Conservation (phyloP, 352 stramenopile genomes). For the Phytopythium chamaehyphon region DNA sequence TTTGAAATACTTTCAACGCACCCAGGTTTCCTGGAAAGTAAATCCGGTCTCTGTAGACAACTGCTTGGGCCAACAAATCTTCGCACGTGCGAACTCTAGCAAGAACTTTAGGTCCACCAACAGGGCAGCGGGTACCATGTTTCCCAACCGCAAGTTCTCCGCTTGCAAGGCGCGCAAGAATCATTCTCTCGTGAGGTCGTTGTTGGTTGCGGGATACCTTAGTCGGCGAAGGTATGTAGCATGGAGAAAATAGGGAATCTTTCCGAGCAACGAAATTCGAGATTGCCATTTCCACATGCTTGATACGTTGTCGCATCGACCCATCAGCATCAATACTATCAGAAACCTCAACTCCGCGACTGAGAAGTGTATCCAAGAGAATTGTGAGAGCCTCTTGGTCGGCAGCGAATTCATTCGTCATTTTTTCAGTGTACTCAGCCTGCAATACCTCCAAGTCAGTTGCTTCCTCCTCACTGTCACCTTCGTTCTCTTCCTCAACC, state of each 20-base stretch:
- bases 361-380: slow-evolving; percentile 27
- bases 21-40: slow-evolving; percentile 39
- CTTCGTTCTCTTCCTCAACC: slow-evolving; percentile 11
- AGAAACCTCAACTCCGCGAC: slow-evolving; percentile 30
- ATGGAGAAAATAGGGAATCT: slow-evolving; percentile 41
- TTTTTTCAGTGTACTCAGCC: slow-evolving; percentile 35
- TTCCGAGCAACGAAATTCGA: slow-evolving; percentile 29
- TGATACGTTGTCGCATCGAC: slow-evolving; percentile 32
- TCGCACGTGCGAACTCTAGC: slow-evolving; percentile 3
- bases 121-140: slow-evolving; percentile 38
- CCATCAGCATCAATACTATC: slow-evolving; percentile 18
- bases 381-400: slow-evolving; percentile 36
- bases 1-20: background rate
- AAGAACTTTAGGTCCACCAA: slow-evolving; percentile 17
- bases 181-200: background rate
- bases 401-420: slow-evolving; percentile 36
- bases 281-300: slow-evolving; percentile 21
- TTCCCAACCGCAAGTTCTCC: slow-evolving; percentile 52
- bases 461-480: slow-evolving; percentile 16
- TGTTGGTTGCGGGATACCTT: background rate
- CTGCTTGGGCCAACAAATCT: slow-evolving; percentile 6
- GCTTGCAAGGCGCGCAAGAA: slow-evolving; percentile 20
- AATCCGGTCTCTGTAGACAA: slow-evolving; percentile 45
- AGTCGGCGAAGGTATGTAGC: slow-evolving; percentile 13
- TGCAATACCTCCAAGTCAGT: slow-evolving; percentile 30